phyloP scores from a whole-genome alignment of 2,329 filamentous ascomycete genomes.

The Colletotrichum sansevieriae region DNA sequence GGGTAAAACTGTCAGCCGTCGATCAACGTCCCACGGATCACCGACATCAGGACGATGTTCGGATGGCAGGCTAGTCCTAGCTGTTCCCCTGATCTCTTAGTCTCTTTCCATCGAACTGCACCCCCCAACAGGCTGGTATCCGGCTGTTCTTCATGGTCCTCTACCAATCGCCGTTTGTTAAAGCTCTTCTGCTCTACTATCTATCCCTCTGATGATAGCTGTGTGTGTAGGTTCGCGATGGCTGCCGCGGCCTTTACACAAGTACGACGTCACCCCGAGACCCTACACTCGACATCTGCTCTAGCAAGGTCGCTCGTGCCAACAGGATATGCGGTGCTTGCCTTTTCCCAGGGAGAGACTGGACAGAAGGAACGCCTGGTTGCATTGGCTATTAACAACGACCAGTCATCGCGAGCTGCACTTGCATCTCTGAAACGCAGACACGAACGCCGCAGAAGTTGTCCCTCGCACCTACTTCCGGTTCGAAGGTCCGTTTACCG shows the following conservation, averaged over 20 bases:
- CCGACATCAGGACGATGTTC: conserved; percentile 32
- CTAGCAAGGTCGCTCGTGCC: not conserved
- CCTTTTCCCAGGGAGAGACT: not conserved
- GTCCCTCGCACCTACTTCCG: conserved; percentile 24
- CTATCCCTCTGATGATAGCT: not conserved
- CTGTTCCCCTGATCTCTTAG: conserved; percentile 1
- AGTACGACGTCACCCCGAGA: conserved; percentile 28
- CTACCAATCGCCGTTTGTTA: not conserved
- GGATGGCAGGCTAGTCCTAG: conserved; percentile 35
- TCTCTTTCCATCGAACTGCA: not conserved
- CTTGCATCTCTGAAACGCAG: conserved; percentile 39
- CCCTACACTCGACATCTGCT: not conserved
- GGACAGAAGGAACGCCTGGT: not conserved
- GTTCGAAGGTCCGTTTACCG: conserved; percentile 5
- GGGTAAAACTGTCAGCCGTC: conserved; percentile 32
- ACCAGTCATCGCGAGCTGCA: conserved; percentile 27
- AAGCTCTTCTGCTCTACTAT: not conserved
- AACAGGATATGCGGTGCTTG: conserved; percentile 15
- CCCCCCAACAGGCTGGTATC: not conserved
- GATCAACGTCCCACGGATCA: conserved; percentile 35
- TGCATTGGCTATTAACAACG: conserved; percentile 25
- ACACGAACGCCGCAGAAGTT: conserved; percentile 34
- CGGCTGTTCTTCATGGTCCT: not conserved
- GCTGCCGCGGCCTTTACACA: conserved; percentile 7
- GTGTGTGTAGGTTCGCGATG: not conserved